Evolutionary conservation across 1,139 yeast genomes (phyloP).

Genomic region (Debaryomycetaceae sp.): DNA sequence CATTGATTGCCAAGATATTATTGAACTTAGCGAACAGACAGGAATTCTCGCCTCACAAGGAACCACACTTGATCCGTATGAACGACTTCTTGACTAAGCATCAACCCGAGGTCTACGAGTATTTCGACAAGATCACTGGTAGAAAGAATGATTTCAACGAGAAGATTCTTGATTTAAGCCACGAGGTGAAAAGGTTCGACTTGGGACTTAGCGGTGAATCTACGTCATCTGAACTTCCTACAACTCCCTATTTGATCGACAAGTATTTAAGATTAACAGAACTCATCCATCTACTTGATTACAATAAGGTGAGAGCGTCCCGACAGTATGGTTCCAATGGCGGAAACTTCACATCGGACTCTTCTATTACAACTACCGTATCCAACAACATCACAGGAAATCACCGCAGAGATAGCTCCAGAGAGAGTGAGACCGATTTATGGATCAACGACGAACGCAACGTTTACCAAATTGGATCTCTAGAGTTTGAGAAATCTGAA

Average conservation of each 20-base stretch:
- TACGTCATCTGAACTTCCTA: slow-evolving; percentile 55
- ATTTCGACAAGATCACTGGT: slow-evolving; percentile 71
- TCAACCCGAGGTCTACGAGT: slow-evolving; percentile 56
- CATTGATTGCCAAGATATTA: slow-evolving; percentile 77
- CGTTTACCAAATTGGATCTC: slow-evolving; percentile 51
- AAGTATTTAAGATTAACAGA: slow-evolving; percentile 61
- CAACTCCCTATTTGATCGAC: slow-evolving; percentile 67
- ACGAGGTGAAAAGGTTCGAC: slow-evolving; percentile 51
- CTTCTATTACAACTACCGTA: slow-evolving; percentile 1
- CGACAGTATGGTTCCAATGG: not conserved
- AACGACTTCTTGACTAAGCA: slow-evolving; percentile 64
- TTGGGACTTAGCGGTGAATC: slow-evolving; percentile 45
- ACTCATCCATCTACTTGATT: slow-evolving; percentile 44
- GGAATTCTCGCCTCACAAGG: slow-evolving; percentile 69
- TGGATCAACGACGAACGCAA: slow-evolving; percentile 19
- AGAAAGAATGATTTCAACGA: slow-evolving; percentile 65
- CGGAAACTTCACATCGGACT: slow-evolving; percentile 1
- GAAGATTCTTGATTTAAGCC: slow-evolving; percentile 54
- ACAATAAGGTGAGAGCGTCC: slow-evolving; percentile 4
- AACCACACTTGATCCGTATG: slow-evolving; percentile 72
- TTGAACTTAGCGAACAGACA: slow-evolving; percentile 79
- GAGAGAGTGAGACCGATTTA: slow-evolving; percentile 11
- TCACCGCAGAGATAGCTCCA: slow-evolving; percentile 10
- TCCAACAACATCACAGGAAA: slow-evolving; percentile 1
- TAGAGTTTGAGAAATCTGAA: slow-evolving; percentile 52